phyloP scores from a whole-genome alignment of 148 eudicot species.

The Spergularia bocconei region DNA sequence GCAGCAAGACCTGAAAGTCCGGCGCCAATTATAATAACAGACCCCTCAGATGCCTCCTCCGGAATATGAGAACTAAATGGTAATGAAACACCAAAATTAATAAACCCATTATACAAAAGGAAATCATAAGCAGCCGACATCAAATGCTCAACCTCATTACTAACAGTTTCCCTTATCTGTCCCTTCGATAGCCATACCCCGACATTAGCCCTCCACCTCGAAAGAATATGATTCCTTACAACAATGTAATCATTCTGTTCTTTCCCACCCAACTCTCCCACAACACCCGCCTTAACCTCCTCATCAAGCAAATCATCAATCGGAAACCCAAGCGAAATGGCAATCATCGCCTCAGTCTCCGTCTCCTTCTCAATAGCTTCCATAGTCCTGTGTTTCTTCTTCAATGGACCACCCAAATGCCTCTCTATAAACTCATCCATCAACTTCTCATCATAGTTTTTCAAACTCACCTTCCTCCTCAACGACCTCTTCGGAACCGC shows the following conservation, averaged over 20 bases:
- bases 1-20: constrained; percentile 96
- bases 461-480: constrained; percentile 53
- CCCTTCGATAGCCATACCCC: constrained; percentile 68
- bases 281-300: constrained; percentile 82
- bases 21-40: constrained; percentile 85
- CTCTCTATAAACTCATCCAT: constrained; percentile 81
- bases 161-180: constrained; percentile 76
- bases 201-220: constrained; percentile 82
- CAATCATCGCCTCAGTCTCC: constrained; percentile 83
- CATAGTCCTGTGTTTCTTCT: constrained; percentile 58
- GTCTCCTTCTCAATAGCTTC: constrained; percentile 86
- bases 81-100: constrained; percentile 74
- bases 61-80: constrained; percentile 56
- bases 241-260: constrained; percentile 94
- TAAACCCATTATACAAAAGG: constrained; percentile 74
- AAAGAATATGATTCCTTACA: constrained; percentile 86
- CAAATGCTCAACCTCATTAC: constrained; percentile 72
- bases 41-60: constrained; percentile 66
- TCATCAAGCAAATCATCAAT: constrained; percentile 78
- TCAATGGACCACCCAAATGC: constrained; percentile 59
- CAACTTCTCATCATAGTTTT: constrained; percentile 72
- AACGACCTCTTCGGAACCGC: constrained; percentile 46
- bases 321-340: constrained; percentile 84
- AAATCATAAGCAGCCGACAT: constrained; percentile 77
- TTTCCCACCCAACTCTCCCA: constrained; percentile 64